Evolutionary conservation across 108 stramenopile species (phyloP), one percentile per base, ranked within the genome.

Genomic region (Seminavis robusta): DNA sequence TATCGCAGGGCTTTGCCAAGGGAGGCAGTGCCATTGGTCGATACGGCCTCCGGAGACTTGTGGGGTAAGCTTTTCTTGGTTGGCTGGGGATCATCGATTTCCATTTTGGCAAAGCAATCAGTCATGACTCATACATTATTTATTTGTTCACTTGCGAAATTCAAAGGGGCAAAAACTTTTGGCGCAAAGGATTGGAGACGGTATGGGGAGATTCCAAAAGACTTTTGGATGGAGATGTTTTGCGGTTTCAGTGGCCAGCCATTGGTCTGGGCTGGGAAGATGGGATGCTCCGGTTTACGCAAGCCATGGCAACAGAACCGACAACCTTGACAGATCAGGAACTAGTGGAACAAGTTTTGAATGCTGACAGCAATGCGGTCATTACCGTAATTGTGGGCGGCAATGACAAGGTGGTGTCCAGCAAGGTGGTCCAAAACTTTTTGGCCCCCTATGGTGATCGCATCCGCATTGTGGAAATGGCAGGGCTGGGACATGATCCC

Each of bases 181-280:
- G 90, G 90, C 63, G 50, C 30, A 71, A 66, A 11, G 86, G 81
- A 3, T 49, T 91, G 33, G 20, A 57, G 34, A 16, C 50, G 15
- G 85, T 69, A 25, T 92, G 86, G 86, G 90, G 84, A 30, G 70
- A 88, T 52, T 65, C 74, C 4, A 32, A 33, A 9, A 40, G 46
- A n/a, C 45, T 89, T 3, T 61, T 58, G 21, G 80, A 92, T 26
- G 71, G 67, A 38, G 84, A 88, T 56, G 84, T 77, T 10, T 55
- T 92, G 17, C 76, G 86, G 27, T 92, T 85, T 54, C 70, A 81
- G 42, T 92, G 90, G 90, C 90, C 86, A 3, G 73, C 90, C 8
- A 83, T 92, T 61, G 84, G 83, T 3, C 60, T 56, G 48, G 86
- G 82, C 27, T 92, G 90, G 90, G 90, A 92, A 52, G 29, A 52